Conservation (phyloP, 129 eudicot species). For the Calendula officinalis region DNA sequence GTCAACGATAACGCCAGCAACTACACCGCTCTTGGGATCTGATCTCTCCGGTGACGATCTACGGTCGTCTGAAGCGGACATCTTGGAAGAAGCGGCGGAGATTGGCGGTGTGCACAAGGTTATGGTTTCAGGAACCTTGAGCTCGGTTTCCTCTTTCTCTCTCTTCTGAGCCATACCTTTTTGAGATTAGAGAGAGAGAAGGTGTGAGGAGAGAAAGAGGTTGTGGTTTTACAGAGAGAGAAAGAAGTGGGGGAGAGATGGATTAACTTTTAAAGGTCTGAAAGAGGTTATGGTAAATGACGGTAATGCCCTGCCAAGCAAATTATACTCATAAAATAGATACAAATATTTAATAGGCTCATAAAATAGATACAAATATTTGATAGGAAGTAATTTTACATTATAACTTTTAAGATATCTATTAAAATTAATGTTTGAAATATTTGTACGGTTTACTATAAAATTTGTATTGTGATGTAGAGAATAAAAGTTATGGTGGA, state of each 20-base stretch:
- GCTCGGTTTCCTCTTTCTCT: conserved; percentile 71
- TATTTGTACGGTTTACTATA: no score
- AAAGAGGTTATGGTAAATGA: conserved; percentile 10
- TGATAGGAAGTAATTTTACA: no score
- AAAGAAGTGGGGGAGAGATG: background rate
- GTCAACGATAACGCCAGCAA: conserved; percentile 29
- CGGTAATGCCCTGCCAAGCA: conserved; percentile 9
- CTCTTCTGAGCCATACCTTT: conserved; percentile 59
- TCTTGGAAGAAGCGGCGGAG: conserved; percentile 29
- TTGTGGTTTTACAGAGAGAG: conserved; percentile 27
- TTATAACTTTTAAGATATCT: no score
- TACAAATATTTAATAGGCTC: background rate
- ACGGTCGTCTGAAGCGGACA: conserved; percentile 29
- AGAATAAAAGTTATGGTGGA: no score
- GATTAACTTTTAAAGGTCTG: conserved; percentile 27
- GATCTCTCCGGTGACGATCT: conserved; percentile 34
- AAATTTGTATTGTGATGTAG: no score
- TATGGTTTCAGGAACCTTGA: conserved; percentile 51
- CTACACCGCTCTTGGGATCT: conserved; percentile 31
- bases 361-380: background rate
- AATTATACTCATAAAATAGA: background rate
- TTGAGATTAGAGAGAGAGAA: conserved; percentile 12
- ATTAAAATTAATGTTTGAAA: no score
- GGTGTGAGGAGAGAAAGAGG: conserved; percentile 3
- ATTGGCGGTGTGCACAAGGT: conserved; percentile 40